Conservation (phyloP, 78 protist species). For the Guillardia theta region DNA sequence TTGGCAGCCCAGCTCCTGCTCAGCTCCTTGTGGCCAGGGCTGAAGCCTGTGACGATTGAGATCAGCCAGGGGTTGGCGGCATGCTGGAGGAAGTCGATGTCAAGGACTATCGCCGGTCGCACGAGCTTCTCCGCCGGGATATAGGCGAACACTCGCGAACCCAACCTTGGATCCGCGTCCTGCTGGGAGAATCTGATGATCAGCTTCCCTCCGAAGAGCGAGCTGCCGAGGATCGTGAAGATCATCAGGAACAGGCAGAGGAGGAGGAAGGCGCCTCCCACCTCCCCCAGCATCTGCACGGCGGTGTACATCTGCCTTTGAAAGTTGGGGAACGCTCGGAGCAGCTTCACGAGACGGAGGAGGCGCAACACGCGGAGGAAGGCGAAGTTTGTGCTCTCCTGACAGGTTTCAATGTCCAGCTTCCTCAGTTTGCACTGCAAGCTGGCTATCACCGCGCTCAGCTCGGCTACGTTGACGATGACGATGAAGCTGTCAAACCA, state of each 20-base stretch:
- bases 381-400: not conserved
- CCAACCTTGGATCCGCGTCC: too few relatives aligned
- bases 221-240: not conserved
- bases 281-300: not conserved
- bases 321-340: constrained; percentile 24
- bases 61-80: too few relatives aligned
- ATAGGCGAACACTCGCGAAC: too few relatives aligned
- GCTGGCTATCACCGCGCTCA: not conserved
- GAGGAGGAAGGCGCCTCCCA: not conserved
- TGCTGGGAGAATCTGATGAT: too few relatives aligned
- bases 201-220: not conserved
- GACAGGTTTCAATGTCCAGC: not conserved
- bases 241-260: not conserved
- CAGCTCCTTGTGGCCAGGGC: too few relatives aligned
- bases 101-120: not conserved
- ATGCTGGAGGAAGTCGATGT: not conserved
- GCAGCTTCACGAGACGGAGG: not conserved
- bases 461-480: not conserved
- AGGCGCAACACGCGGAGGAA: not conserved
- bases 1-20: too few relatives aligned
- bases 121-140: not conserved
- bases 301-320: not conserved
- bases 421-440: not conserved
- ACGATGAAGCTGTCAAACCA: not conserved
- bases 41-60: too few relatives aligned